phyloP scores from a whole-genome alignment of 495 filamentous ascomycete genomes.

The Trichoderma erinaceum region DNA sequence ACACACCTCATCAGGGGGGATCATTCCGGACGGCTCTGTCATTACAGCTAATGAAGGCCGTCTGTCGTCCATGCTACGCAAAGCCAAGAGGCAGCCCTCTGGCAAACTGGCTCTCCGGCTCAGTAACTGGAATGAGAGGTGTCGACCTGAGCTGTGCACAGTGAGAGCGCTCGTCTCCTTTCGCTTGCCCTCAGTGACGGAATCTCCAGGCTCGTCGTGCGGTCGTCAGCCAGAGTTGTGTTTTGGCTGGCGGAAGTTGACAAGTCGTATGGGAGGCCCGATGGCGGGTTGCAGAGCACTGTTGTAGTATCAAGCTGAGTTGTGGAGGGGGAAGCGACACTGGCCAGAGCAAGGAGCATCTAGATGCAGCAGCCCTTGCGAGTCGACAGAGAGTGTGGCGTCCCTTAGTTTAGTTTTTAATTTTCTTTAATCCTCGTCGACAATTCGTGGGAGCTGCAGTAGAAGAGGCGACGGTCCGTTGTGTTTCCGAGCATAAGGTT shows the following conservation, averaged over 20 bases:
- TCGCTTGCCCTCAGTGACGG: neutral
- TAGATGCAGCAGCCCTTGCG: neutral
- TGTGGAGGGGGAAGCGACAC: neutral
- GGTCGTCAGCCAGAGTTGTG: neutral
- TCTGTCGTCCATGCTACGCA: neutral
- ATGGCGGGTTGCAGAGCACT: neutral
- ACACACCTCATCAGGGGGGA: constrained; percentile 12
- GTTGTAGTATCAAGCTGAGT: neutral
- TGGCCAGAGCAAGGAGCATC: neutral
- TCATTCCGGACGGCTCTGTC: constrained; percentile 11
- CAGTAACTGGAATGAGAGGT: neutral
- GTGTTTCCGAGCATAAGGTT: neutral
- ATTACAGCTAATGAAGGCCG: constrained; percentile 9
- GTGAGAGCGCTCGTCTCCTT: neutral
- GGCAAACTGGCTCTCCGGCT: neutral
- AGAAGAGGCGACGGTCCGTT: neutral
- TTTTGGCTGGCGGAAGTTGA: neutral
- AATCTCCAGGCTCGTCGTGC: neutral
- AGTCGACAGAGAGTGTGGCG: constrained; percentile 4
- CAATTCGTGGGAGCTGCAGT: neutral
- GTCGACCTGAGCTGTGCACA: neutral
- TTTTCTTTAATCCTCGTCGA: neutral
- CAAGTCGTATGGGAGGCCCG: neutral
- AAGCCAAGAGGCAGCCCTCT: neutral
- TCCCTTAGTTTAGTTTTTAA: neutral